These are phyloP conservation scores for Penicillium psychrosexuale DNA, from an alignment of 2,329 filamentous ascomycete genomes.

Conservation along the genomic window DNA sequence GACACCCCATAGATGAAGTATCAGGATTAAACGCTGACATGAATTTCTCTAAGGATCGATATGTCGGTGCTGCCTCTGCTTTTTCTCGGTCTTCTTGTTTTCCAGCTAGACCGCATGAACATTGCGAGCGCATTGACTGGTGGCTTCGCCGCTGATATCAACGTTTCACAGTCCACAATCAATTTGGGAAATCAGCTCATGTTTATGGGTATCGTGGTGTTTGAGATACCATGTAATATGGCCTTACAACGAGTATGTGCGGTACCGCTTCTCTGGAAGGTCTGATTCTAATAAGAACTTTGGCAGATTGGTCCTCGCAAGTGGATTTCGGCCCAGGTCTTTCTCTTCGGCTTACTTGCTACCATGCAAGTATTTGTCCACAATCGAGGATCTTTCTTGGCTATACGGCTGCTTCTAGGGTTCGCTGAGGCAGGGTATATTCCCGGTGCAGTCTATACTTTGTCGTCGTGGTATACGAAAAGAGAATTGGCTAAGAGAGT, in stretches of 20 bases:
- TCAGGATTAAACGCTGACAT: neutral
- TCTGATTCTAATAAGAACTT: neutral
- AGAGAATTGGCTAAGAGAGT: neutral
- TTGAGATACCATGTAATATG: neutral
- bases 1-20: neutral
- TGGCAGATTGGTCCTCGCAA: neutral
- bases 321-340: neutral
- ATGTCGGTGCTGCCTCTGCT: neutral
- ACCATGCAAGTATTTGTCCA: neutral
- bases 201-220: neutral
- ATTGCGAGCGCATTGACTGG: neutral
- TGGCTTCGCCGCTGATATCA: neutral
- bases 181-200: conserved; percentile 1
- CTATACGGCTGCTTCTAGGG: neutral
- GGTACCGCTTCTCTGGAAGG: accelerated
- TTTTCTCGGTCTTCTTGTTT: conserved; percentile 1
- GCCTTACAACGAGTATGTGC: neutral
- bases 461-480: conserved; percentile 1
- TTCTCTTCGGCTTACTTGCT: neutral
- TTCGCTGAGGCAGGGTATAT: neutral
- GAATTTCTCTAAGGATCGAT: neutral
- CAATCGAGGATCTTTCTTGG: neutral
- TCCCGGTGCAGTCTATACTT: neutral
- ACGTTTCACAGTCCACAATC: neutral
- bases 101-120: neutral